These are phyloP conservation scores for Ceratocystis alfenasii DNA, from an alignment of 2,329 filamentous ascomycete species.

Conservation along the genomic window DNA sequence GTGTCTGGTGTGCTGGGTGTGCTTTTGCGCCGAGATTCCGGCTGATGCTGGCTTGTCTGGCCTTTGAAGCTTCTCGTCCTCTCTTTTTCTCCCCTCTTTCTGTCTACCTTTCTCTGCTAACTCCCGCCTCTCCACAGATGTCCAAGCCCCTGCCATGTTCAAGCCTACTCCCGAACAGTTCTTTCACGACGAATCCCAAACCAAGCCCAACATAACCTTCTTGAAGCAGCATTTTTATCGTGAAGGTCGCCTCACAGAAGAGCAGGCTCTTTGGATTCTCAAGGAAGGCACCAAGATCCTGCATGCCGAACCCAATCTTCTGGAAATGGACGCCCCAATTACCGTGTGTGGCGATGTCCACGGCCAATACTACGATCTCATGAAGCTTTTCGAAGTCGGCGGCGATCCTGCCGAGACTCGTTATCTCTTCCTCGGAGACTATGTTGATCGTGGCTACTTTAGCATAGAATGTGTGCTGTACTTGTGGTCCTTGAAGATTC, in stretches of 20 bases:
- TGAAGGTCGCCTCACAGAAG: conserved; percentile 90
- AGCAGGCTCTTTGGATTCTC: conserved; percentile 94
- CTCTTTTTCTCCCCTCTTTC: conserved; percentile 17
- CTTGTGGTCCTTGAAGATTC: conserved; percentile 96
- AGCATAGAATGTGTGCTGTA: conserved; percentile 99
- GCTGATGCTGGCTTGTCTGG: too few species aligned
- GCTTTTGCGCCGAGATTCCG: too few species aligned
- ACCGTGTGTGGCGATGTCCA: conserved; percentile 98
- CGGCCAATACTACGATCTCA: conserved; percentile 97
- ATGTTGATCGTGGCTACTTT: conserved; percentile 96
- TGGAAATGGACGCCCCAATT: conserved; percentile 99
- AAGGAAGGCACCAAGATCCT: conserved; percentile 76
- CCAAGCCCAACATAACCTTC: conserved; percentile 85
- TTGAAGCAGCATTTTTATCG: conserved; percentile 98
- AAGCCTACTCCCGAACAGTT: conserved; percentile 91
- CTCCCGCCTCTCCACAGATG: conserved; percentile 48
- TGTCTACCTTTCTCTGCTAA: neutral
- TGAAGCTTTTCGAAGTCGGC: conserved; percentile 98
- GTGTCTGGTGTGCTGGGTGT: conserved; percentile 19
- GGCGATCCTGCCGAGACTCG: conserved; percentile 92
- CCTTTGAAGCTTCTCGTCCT: neutral
- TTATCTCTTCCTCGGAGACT: conserved; percentile 95
- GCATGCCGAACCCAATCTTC: conserved; percentile 79
- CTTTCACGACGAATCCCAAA: conserved; percentile 71
- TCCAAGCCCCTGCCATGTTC: conserved; percentile 90